These are phyloP conservation scores for Petunia secreta DNA, from an alignment of 257 asterid species.

Conservation along the genomic window DNA sequence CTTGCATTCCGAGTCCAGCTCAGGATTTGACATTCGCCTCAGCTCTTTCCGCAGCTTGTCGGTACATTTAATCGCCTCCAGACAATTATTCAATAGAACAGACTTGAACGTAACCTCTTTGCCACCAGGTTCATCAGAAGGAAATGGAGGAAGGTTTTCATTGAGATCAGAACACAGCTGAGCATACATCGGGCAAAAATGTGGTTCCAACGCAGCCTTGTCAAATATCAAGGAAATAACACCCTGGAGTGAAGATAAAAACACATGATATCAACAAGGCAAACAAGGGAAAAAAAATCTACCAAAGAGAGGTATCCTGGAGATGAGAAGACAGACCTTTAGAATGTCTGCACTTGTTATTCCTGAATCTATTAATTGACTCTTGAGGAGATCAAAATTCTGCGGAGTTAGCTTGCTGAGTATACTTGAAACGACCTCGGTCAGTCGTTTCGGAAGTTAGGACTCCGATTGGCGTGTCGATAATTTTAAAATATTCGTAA, in stretches of 20 bases:
- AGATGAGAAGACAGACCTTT: conserved; percentile 48
- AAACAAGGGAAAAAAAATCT: background rate
- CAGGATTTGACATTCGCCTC: conserved; percentile 80
- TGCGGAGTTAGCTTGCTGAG: conserved; percentile 91
- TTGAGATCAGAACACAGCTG: conserved; percentile 83
- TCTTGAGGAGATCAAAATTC: conserved; percentile 84
- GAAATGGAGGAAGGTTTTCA: conserved; percentile 80
- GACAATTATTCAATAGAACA: conserved; percentile 72
- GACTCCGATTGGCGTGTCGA: too few relatives aligned
- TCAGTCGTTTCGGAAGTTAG: too few relatives aligned
- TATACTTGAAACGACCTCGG: too few relatives aligned
- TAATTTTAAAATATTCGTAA: too few relatives aligned
- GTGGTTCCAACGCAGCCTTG: conserved; percentile 90
- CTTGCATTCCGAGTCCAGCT: conserved; percentile 73
- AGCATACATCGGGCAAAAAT: conserved; percentile 88
- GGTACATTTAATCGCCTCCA: conserved; percentile 84
- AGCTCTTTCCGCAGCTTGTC: conserved; percentile 76
- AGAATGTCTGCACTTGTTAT: conserved; percentile 83
- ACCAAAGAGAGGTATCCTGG: conserved; percentile 1
- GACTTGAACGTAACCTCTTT: conserved; percentile 80
- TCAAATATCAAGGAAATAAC: conserved; percentile 71
- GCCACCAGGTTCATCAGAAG: conserved; percentile 88
- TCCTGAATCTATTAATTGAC: conserved; percentile 84
- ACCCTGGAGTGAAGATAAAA: background rate
- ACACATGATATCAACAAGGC: background rate